phyloP scores from a whole-genome alignment of 164 flowering plant species.

The Magnolia changhungtana region DNA sequence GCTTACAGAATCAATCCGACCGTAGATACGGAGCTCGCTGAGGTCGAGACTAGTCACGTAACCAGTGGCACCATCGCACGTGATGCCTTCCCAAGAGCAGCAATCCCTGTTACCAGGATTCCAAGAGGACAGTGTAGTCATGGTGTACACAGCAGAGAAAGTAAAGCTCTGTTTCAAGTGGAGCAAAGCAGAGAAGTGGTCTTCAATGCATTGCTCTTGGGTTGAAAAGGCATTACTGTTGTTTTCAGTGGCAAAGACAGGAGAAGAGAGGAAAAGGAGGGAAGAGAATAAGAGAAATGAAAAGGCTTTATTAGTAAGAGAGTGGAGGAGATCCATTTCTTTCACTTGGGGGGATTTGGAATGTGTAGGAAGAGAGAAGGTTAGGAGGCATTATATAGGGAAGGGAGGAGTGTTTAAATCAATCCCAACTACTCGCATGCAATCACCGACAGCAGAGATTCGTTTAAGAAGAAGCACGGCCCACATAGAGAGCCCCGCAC shows the following conservation, averaged over 20 bases:
- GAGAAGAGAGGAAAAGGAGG: background rate
- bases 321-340: background rate
- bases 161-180: background rate
- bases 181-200: background rate
- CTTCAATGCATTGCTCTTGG: background rate
- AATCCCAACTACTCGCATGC: no score
- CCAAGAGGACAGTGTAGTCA: slow-evolving; percentile 2
- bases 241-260: background rate
- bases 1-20: background rate
- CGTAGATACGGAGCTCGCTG: background rate
- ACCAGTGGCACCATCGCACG: background rate
- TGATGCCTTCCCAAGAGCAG: slow-evolving; percentile 16
- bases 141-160: background rate
- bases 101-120: slow-evolving; percentile 8
- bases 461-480: no score
- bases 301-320: background rate
- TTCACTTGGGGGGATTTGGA: no score
- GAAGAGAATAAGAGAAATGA: background rate
- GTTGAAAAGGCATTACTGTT: background rate
- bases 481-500: no score
- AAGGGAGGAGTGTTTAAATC: no score
- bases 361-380: no score
- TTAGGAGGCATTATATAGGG: no score
- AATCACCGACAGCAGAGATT: no score
- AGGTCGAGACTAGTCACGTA: slow-evolving; percentile 14